These are phyloP conservation scores for Annona cherimola DNA, from an alignment of 164 flowering plant species.

Conservation along the genomic window DNA sequence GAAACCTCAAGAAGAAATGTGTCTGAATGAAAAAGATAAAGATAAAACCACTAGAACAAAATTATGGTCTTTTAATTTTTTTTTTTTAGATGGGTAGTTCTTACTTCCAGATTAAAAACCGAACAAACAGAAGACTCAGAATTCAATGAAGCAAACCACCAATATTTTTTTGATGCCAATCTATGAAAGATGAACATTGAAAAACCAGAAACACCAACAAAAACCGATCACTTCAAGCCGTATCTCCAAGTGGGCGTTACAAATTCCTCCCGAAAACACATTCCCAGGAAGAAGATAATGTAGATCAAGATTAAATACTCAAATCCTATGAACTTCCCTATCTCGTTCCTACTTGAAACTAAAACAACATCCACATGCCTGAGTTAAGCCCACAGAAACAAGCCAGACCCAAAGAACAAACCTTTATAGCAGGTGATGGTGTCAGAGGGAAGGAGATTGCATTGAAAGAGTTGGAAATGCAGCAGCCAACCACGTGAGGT, in stretches of 20 bases:
- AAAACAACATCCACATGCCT: background rate
- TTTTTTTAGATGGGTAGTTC: constrained; percentile 4
- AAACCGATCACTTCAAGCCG: background rate
- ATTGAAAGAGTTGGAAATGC: constrained; percentile 3
- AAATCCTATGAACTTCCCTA: background rate
- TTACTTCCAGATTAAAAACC: background rate
- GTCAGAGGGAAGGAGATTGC: constrained; percentile 8
- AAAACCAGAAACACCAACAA: background rate
- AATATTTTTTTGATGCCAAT: background rate
- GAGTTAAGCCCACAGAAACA: background rate
- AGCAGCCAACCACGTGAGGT: background rate
- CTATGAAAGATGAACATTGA: background rate
- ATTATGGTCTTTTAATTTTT: background rate
- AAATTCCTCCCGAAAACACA: background rate
- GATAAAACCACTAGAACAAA: background rate
- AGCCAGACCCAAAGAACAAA: background rate
- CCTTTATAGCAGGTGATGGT: background rate
- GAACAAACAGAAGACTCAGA: background rate
- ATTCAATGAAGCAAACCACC: background rate
- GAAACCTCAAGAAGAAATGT: background rate
- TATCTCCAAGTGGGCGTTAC: background rate
- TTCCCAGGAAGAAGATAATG: background rate
- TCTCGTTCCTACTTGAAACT: background rate
- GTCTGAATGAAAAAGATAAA: background rate
- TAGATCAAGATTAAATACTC: constrained; percentile 1